Evolutionary conservation across 352 stramenopile genomes (phyloP), one percentile per base, ranked within the genome.

Genomic region (Blastocystis sp.): DNA sequence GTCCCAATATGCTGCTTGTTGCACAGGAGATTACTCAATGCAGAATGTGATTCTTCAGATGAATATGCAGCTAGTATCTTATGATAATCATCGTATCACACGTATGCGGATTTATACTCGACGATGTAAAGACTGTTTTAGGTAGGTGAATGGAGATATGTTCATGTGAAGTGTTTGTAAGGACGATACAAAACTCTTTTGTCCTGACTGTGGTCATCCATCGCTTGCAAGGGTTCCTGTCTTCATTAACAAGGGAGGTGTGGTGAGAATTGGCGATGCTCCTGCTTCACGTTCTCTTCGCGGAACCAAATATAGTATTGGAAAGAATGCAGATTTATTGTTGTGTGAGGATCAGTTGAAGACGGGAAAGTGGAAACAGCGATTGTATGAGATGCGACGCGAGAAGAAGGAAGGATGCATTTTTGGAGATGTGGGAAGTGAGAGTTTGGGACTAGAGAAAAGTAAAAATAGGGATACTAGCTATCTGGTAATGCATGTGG

Each of bases 31-130:
- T 30, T 89, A 58, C n/a, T 11, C 78, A 4, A 78, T 89, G 78
- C 78, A 89, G 78, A 89, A 89, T 42, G 78, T 89, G 19, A 30
- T 78, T 30, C 40, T 89, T 9, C 78, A 89, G 35, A 89, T 89
- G 78, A 66, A 58, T n/a, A 33, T 89, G 37, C 78, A 35, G 42
- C 9, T 89, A 1, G n/a, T 89, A 1, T 64, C 37, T 0, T 79
- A 79, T 42, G 78, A 75, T 35, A 79, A 79, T 51, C 73, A 56
- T 51, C 78, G 56, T 37, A 89, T 89, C 33, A 60, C 60, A 17
- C 48, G 27, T 17, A 48, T 89, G 6, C 37, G 48, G 9, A 30
- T 78, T 33, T 78, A 58, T 27, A 89, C 78, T 15, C 66, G 66
- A 15, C 78, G 78, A 59, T 89, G 78, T 44, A 30, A 48, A 6